Evolutionary conservation across 495 filamentous ascomycete genomes (phyloP).

Genomic region (Bathelium albidoporum): DNA sequence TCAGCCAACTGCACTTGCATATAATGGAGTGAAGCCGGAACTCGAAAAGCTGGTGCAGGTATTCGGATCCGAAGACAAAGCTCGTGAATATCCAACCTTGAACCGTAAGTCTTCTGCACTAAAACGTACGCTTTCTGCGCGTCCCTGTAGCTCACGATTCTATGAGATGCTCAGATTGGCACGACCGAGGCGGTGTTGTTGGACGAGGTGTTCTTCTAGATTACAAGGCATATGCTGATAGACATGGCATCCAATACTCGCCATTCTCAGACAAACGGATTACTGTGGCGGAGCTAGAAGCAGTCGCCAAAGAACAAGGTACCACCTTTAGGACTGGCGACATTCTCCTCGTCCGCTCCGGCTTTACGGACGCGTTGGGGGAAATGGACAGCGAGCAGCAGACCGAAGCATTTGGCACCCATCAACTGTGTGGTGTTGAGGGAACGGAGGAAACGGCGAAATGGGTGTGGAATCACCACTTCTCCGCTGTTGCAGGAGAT

Average conservation of each 20-base stretch:
- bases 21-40: conserved; percentile 39
- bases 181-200: conserved; percentile 38
- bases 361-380: conserved; percentile 33
- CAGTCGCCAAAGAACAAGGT: conserved; percentile 25
- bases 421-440: conserved; percentile 22
- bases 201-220: conserved; percentile 48
- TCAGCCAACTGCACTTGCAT: conserved; percentile 37
- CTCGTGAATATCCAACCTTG: conserved; percentile 23
- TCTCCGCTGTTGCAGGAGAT: conserved; percentile 45
- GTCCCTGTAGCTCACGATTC: neutral
- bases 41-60: conserved; percentile 19
- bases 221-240: conserved; percentile 40
- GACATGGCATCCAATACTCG: conserved; percentile 27
- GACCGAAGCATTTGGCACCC: conserved; percentile 17
- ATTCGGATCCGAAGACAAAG: conserved; percentile 19
- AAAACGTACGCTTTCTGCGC: neutral
- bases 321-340: conserved; percentile 38
- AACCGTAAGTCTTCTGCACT: conserved; percentile 15
- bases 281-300: conserved; percentile 23
- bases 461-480: conserved; percentile 47
- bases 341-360: conserved; percentile 38
- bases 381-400: conserved; percentile 28
- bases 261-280: conserved; percentile 32
- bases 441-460: conserved; percentile 27
- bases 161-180: conserved; percentile 19